Evolutionary conservation across 179 eudicot genomes (phyloP).

Genomic region (Vitellaria paradoxa): DNA sequence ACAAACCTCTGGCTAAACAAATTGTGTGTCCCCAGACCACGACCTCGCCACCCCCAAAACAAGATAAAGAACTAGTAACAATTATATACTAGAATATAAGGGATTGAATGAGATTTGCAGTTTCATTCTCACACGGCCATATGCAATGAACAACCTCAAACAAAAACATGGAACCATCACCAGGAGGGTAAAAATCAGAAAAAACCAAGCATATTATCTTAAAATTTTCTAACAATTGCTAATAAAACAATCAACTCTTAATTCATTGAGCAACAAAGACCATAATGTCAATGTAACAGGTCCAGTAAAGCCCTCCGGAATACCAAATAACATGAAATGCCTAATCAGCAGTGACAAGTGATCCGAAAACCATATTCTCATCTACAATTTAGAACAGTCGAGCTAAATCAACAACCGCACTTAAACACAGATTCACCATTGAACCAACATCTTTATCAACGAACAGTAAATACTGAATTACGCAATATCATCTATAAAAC

Average conservation of each 20-base stretch:
- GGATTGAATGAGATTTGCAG: not conserved
- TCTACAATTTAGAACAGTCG: not conserved
- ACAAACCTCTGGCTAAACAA: not conserved
- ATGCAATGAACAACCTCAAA: not conserved
- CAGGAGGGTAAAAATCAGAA: not conserved
- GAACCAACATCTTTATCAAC: not conserved
- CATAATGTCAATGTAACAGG: not conserved
- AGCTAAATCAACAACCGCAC: not conserved
- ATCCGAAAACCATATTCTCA: not conserved
- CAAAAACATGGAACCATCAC: not conserved
- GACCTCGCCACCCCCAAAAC: not conserved
- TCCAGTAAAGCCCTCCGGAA: not conserved
- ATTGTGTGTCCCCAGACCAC: no score
- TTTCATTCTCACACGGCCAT: not conserved
- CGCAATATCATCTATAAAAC: not conserved
- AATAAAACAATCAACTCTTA: not conserved
- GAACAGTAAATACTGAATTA: not conserved
- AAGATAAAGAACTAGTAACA: not conserved
- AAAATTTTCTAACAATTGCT: not conserved
- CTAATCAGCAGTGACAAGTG: not conserved
- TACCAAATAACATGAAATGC: not conserved
- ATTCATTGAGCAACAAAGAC: not conserved
- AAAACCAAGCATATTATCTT: not conserved
- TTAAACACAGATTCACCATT: not conserved
- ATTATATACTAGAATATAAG: not conserved